phyloP scores from a whole-genome alignment of 768 basidiomycete species.

The Podaxis sp. region DNA sequence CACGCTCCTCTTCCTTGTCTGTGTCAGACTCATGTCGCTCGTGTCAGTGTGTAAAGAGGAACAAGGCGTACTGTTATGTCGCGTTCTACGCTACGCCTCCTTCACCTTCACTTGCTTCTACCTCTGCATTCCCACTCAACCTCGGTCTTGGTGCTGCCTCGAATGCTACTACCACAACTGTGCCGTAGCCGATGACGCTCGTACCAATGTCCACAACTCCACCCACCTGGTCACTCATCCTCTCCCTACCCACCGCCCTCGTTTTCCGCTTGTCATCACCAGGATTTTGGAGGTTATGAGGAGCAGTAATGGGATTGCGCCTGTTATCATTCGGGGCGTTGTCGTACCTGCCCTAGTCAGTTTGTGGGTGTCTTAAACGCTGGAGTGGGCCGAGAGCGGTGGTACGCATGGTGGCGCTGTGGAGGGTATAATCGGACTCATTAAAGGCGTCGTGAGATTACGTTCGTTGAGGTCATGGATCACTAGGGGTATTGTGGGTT shows the following conservation, averaged over 20 bases:
- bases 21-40: slow-evolving; percentile 71
- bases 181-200: background rate
- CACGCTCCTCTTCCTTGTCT: slow-evolving; percentile 59
- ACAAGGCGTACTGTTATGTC: slow-evolving; percentile 82
- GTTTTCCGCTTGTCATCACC: slow-evolving; percentile 54
- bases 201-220: slow-evolving; percentile 30
- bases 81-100: slow-evolving; percentile 85
- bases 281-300: slow-evolving; percentile 62
- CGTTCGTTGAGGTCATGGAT: slow-evolving; percentile 57
- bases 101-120: slow-evolving; percentile 20
- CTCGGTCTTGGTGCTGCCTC: background rate
- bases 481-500: slow-evolving; percentile 53
- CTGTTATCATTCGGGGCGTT: slow-evolving; percentile 56
- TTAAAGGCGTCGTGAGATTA: slow-evolving; percentile 25
- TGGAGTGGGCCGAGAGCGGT: slow-evolving; percentile 83
- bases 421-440: background rate
- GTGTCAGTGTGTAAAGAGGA: slow-evolving; percentile 95
- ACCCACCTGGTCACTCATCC: slow-evolving; percentile 53
- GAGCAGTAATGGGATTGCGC: slow-evolving; percentile 74
- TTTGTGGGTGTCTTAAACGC: slow-evolving; percentile 69
- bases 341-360: slow-evolving; percentile 57
- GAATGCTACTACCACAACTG: background rate
- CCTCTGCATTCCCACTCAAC: slow-evolving; percentile 24
- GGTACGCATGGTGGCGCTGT: background rate
- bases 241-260: slow-evolving; percentile 56